Evolutionary conservation across 768 basidiomycete species (phyloP).

Genomic region (Boletus eberwhitei): DNA sequence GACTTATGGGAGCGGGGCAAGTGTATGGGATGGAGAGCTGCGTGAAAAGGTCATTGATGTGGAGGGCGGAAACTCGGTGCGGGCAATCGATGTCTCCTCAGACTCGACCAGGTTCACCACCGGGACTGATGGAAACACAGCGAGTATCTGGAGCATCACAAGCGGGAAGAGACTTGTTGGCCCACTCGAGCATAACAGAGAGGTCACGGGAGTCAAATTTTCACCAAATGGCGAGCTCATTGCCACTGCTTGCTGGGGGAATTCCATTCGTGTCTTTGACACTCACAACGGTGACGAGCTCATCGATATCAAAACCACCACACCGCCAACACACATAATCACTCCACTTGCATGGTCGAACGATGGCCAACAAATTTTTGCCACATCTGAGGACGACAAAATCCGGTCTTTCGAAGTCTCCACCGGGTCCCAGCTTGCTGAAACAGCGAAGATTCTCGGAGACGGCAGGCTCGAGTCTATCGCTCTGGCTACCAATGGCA

Average conservation of each 20-base stretch:
- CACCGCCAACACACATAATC: too few relatives aligned
- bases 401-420: background rate
- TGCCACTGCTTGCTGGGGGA: background rate
- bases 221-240: background rate
- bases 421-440: background rate
- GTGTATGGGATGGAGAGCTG: too few relatives aligned
- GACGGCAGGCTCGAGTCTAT: background rate
- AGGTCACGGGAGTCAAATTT: background rate
- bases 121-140: rapidly evolving
- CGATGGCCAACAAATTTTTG: background rate
- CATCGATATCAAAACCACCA: background rate
- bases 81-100: too few relatives aligned
- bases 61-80: too few relatives aligned
- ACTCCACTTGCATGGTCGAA: background rate
- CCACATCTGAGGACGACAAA: background rate
- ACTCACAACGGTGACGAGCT: background rate
- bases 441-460: background rate
- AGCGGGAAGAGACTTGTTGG: background rate
- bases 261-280: background rate
- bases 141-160: too few relatives aligned
- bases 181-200: background rate
- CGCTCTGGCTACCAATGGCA: background rate
- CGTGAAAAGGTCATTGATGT: too few relatives aligned
- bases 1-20: too few relatives aligned
- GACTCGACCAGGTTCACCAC: too few relatives aligned